Evolutionary conservation across 257 asterid species (phyloP).

Genomic region (Misopates orontium): DNA sequence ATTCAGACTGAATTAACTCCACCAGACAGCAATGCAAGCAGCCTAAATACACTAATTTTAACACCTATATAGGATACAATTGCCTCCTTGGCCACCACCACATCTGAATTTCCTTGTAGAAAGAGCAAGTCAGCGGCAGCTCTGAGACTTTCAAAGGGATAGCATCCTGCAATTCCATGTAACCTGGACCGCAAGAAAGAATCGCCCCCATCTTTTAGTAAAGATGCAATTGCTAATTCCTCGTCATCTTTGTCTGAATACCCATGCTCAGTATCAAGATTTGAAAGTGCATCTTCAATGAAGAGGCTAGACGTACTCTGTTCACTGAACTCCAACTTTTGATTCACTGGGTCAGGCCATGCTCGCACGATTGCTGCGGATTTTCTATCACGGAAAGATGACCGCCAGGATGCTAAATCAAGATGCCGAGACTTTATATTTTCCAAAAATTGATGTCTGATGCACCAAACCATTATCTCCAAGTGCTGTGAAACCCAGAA

Average conservation of each 20-base stretch:
- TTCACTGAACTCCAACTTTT: conserved; percentile 38
- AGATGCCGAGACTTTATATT: conserved; percentile 54
- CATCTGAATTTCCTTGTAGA: conserved; percentile 79
- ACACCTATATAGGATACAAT: conserved; percentile 68
- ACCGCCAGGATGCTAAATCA: conserved; percentile 61
- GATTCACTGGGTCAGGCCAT: conserved; percentile 64
- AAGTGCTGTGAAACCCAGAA: conserved; percentile 59
- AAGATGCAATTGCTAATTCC: conserved; percentile 45
- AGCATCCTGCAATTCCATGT: conserved; percentile 72
- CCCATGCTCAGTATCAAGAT: conserved; percentile 66
- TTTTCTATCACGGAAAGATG: conserved; percentile 66
- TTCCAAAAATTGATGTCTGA: conserved; percentile 73
- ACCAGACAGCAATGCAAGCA: conserved; percentile 18
- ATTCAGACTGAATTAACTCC: background rate
- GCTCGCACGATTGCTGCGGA: conserved; percentile 69
- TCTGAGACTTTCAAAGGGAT: conserved; percentile 79
- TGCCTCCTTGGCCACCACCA: conserved; percentile 88
- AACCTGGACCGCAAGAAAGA: conserved; percentile 48
- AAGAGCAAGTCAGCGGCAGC: conserved; percentile 87
- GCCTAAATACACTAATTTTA: background rate
- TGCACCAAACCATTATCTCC: conserved; percentile 91
- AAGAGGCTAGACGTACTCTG: conserved; percentile 60
- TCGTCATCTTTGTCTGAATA: conserved; percentile 45
- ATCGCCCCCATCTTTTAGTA: conserved; percentile 48
- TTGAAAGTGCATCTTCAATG: conserved; percentile 84